A percentile compares a stretch with the other conserved stretches of the same genome.
Conservation (phyloP, 2,329 filamentous ascomycete genomes). For the Biscogniauxia marginata region DNA sequence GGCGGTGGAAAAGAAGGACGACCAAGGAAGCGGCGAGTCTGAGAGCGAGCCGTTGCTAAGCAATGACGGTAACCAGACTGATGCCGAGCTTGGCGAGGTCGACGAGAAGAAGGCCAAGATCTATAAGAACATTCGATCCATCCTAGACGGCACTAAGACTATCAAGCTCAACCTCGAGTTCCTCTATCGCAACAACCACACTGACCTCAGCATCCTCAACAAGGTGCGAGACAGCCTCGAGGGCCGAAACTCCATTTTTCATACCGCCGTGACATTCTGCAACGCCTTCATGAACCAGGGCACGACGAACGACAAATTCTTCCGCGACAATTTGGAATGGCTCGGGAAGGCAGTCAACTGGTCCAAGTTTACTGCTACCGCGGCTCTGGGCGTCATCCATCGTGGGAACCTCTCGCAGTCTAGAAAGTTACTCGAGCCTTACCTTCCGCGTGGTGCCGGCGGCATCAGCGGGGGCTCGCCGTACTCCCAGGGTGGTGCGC, state of each 20-base stretch:
- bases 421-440: conserved; percentile 89
- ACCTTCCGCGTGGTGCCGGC: conserved; percentile 71
- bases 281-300: conserved; percentile 99
- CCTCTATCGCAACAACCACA: conserved; percentile 91
- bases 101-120: conserved; percentile 54
- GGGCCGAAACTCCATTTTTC: conserved; percentile 96
- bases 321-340: conserved; percentile 97
- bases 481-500: conserved; percentile 92
- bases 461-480: conserved; percentile 78
- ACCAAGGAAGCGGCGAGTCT: conserved; percentile 45
- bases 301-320: conserved; percentile 97
- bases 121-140: conserved; percentile 63
- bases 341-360: conserved; percentile 97
- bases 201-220: conserved; percentile 88
- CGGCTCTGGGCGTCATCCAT: conserved; percentile 93
- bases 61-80: conserved; percentile 46
- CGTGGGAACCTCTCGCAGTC: conserved; percentile 92
- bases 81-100: conserved; percentile 50
- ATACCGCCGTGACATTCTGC: conserved; percentile 94
- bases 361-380: conserved; percentile 98
- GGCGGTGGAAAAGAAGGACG: conserved; percentile 43
- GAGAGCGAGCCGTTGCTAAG: conserved; percentile 50
- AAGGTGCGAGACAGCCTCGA: conserved; percentile 95
- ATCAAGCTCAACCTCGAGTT: conserved; percentile 97
- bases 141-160: conserved; percentile 85